Conservation (phyloP, 2,329 filamentous ascomycete genomes). For the Stagonosporopsis vannaccii region DNA sequence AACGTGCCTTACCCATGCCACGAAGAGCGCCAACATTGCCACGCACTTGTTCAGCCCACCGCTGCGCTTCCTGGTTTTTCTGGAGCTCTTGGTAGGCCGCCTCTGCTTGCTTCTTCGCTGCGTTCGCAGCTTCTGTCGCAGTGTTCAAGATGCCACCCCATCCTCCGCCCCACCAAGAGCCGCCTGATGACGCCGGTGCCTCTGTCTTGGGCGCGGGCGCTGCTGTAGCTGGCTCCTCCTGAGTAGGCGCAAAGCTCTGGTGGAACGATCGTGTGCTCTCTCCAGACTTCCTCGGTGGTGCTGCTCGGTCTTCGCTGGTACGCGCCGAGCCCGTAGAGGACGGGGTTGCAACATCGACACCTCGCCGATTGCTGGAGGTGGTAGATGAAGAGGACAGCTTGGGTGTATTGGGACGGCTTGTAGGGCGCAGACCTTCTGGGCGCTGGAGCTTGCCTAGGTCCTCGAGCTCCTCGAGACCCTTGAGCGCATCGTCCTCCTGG, state of each 20-base stretch:
- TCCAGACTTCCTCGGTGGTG: constrained; percentile 70
- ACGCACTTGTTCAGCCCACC: constrained; percentile 92
- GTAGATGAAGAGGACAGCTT: constrained; percentile 62
- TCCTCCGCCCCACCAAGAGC: constrained; percentile 66
- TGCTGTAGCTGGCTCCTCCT: constrained; percentile 51
- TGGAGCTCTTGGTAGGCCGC: constrained; percentile 93
- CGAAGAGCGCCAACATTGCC: constrained; percentile 84
- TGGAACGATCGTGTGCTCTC: constrained; percentile 78
- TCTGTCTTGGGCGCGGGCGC: constrained; percentile 61
- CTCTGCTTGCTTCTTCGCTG: constrained; percentile 92
- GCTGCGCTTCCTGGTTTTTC: constrained; percentile 93
- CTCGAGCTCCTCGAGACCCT: constrained; percentile 82
- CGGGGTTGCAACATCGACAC: constrained; percentile 46
- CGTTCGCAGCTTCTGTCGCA: constrained; percentile 77
- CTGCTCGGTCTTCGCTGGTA: constrained; percentile 67
- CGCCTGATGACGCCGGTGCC: constrained; percentile 44
- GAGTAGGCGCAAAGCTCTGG: constrained; percentile 72
- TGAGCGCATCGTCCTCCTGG: constrained; percentile 75
- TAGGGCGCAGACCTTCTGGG: constrained; percentile 65
- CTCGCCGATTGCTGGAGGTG: constrained; percentile 49
- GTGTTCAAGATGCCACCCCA: constrained; percentile 88
- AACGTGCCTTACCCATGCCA: constrained; percentile 69
- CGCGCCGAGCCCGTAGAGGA: constrained; percentile 51
- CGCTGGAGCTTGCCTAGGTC: constrained; percentile 58
- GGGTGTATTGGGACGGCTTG: constrained; percentile 78